Evolutionary conservation across 2,329 filamentous ascomycete genomes (phyloP).

Genomic region (Verticillium dahliae): DNA sequence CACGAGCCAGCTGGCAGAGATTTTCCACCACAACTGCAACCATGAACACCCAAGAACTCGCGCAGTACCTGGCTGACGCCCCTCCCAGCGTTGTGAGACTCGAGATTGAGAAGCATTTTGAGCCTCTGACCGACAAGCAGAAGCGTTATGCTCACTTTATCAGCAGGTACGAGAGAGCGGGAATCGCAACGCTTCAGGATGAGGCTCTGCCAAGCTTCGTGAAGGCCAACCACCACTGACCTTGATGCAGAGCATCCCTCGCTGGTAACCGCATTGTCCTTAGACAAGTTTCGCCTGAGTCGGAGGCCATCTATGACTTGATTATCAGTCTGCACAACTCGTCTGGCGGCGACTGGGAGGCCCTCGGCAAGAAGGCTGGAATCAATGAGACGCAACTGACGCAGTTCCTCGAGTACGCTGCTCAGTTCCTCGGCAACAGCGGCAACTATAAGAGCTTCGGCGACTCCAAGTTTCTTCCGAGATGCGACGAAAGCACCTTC

Average conservation of each 20-base stretch:
- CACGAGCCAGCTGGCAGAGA: conserved; percentile 9
- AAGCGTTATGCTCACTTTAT: conserved; percentile 91
- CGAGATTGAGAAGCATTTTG: conserved; percentile 89
- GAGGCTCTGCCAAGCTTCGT: neutral
- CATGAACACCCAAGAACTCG: conserved; percentile 55
- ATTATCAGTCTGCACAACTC: conserved; percentile 66
- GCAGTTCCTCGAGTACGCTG: conserved; percentile 69
- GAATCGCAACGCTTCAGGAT: neutral
- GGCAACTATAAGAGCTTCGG: conserved; percentile 88
- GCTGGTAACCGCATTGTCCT: conserved; percentile 72
- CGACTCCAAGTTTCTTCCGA: conserved; percentile 76
- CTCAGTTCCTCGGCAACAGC: conserved; percentile 71
- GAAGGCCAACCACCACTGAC: neutral
- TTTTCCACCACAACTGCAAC: conserved; percentile 20
- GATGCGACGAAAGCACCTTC: conserved; percentile 58
- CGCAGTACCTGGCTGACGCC: conserved; percentile 83
- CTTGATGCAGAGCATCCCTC: conserved; percentile 58
- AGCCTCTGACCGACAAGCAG: conserved; percentile 65
- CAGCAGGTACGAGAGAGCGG: conserved; percentile 51
- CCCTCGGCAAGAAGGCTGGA: conserved; percentile 56
- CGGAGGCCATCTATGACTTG: conserved; percentile 74
- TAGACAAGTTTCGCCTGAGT: conserved; percentile 75
- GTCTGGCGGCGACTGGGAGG: conserved; percentile 64
- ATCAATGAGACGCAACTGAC: conserved; percentile 58
- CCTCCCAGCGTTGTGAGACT: conserved; percentile 84